phyloP scores from a whole-genome alignment of 1,284 basidiomycete genomes.

The Laetiporus sulphureus region DNA sequence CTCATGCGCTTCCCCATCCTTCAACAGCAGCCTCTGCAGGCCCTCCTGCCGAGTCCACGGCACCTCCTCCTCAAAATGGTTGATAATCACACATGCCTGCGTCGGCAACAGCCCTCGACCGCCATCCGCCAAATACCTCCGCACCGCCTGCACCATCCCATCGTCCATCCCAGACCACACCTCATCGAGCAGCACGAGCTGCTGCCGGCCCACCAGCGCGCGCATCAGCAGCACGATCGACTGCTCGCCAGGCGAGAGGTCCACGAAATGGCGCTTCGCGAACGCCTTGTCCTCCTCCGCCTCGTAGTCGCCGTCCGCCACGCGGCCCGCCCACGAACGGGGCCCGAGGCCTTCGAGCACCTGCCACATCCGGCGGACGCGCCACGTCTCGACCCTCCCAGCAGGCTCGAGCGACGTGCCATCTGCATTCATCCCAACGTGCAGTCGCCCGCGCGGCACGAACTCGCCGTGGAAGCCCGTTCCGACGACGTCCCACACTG shows the following conservation, averaged over 20 bases:
- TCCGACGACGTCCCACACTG: slow-evolving; percentile 72
- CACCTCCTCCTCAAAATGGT: slow-evolving; percentile 87
- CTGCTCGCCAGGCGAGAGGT: slow-evolving; percentile 68
- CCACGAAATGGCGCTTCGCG: slow-evolving; percentile 45
- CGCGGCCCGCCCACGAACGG: slow-evolving; percentile 32
- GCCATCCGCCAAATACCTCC: slow-evolving; percentile 50
- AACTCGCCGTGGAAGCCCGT: slow-evolving; percentile 86
- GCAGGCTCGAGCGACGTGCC: slow-evolving; percentile 20
- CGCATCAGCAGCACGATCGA: slow-evolving; percentile 77
- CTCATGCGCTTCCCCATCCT: slow-evolving; percentile 30
- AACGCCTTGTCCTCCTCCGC: slow-evolving; percentile 30
- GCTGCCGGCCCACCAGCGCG: slow-evolving; percentile 67
- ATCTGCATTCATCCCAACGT: slow-evolving; percentile 37
- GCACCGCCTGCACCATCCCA: slow-evolving; percentile 59
- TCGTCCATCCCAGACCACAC: slow-evolving; percentile 89
- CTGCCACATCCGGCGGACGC: slow-evolving; percentile 39
- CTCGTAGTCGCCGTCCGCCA: slow-evolving; percentile 2
- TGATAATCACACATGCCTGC: slow-evolving; percentile 80
- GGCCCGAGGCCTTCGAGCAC: slow-evolving; percentile 65
- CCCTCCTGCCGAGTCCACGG: slow-evolving; percentile 60
- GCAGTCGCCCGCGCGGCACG: slow-evolving; percentile 41
- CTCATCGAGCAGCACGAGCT: slow-evolving; percentile 81
- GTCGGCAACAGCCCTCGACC: slow-evolving; percentile 41
- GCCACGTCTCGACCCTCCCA: slow-evolving; percentile 35
- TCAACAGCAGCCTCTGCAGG: slow-evolving; percentile 30